phyloP scores from a whole-genome alignment of 805 yeast genomes.

The Sugiyamaella valdiviana region DNA sequence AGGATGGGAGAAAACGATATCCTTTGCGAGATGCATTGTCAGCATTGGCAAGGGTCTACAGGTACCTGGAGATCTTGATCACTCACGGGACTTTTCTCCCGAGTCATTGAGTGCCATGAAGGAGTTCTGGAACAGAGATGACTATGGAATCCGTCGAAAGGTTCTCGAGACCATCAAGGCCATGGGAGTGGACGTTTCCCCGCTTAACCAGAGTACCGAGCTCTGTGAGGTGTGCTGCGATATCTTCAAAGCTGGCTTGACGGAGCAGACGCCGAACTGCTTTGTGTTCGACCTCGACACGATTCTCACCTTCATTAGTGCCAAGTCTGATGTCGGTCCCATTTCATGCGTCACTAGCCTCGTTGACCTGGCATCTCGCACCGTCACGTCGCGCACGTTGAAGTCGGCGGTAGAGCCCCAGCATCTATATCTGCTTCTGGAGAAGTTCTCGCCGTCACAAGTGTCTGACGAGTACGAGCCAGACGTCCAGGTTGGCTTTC shows the following conservation, averaged over 20 bases:
- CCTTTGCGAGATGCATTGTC: slow-evolving; percentile 57
- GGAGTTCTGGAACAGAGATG: slow-evolving; percentile 28
- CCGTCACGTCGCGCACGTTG: slow-evolving; percentile 18
- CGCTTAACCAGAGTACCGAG: slow-evolving; percentile 39
- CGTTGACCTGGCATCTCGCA: slow-evolving; percentile 27
- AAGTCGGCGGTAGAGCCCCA: background rate
- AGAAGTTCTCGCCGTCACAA: slow-evolving; percentile 13
- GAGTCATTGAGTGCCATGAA: slow-evolving; percentile 20
- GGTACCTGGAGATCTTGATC: slow-evolving; percentile 48
- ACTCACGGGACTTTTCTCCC: slow-evolving; percentile 15
- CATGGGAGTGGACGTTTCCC: slow-evolving; percentile 23
- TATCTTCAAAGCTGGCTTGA: slow-evolving; percentile 57
- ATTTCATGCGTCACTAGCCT: slow-evolving; percentile 20
- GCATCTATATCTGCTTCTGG: slow-evolving; percentile 9
- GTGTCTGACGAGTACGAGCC: slow-evolving; percentile 19
- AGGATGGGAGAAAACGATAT: slow-evolving; percentile 36
- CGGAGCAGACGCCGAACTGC: slow-evolving; percentile 60
- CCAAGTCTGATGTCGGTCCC: slow-evolving; percentile 30
- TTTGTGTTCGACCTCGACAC: slow-evolving; percentile 46
- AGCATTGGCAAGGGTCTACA: slow-evolving; percentile 68
- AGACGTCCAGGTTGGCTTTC: slow-evolving; percentile 25
- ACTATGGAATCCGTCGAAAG: slow-evolving; percentile 34
- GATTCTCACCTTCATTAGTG: slow-evolving; percentile 37
- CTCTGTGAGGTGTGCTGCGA: slow-evolving; percentile 59
- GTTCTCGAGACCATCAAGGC: slow-evolving; percentile 38